Percentiles rank a stretch among this genome's conserved stretches.
These are phyloP conservation scores for Solanum habrochaites DNA, from an alignment of 257 asterid genomes.

Conservation along the genomic window DNA sequence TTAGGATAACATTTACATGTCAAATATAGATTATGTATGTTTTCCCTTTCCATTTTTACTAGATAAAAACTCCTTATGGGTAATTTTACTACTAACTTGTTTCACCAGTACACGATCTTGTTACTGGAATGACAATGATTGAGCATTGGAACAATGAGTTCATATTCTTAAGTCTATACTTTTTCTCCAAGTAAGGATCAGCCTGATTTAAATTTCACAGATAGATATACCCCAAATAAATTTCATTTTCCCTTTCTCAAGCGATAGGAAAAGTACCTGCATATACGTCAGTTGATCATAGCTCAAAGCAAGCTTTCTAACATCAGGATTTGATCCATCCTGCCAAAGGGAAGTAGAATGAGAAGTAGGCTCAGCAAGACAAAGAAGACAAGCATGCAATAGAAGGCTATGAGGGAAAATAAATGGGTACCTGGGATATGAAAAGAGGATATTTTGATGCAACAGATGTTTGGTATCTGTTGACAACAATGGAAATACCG, in stretches of 20 bases:
- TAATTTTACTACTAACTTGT: neutral
- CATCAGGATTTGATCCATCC: constrained; percentile 86
- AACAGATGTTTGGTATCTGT: constrained; percentile 64
- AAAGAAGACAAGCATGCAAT: neutral
- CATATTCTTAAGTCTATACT: neutral
- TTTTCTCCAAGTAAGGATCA: neutral
- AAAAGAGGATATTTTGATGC: constrained; percentile 93
- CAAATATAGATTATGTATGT: neutral
- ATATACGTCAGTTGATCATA: constrained; percentile 81
- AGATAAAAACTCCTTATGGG: neutral
- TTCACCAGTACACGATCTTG: neutral
- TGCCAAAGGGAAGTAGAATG: constrained; percentile 15
- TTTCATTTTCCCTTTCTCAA: neutral
- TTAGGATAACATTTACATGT: neutral
- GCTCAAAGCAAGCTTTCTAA: constrained; percentile 68
- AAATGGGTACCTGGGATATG: constrained; percentile 66
- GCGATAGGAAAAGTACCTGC: constrained; percentile 48
- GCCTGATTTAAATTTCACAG: neutral
- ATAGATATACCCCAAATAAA: neutral
- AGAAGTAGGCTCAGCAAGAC: neutral
- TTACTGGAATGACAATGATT: neutral
- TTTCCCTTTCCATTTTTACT: neutral
- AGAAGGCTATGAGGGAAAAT: neutral
- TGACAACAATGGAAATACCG: constrained; percentile 12
- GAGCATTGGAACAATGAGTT: neutral